phyloP scores from a whole-genome alignment of 2,329 filamentous ascomycete species.

The Claviceps sp. region DNA sequence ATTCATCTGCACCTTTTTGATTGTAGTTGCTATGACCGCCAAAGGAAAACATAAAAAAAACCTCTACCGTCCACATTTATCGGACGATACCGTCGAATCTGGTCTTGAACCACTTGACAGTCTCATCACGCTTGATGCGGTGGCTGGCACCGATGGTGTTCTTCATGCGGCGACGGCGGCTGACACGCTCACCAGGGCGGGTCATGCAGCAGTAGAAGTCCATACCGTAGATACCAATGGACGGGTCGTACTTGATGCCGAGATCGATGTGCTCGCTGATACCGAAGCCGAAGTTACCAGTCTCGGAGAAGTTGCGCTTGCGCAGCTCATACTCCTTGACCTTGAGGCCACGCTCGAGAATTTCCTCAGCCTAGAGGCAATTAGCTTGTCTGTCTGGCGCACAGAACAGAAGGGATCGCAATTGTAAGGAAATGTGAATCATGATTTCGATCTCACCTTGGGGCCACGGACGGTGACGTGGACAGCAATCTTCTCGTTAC shows the following conservation, averaged over 20 bases:
- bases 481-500: slow-evolving; percentile 99
- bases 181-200: slow-evolving; percentile 95
- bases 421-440: background rate
- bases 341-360: slow-evolving; percentile 99
- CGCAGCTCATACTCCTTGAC: slow-evolving; percentile 99
- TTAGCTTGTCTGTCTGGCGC: slow-evolving; percentile 11
- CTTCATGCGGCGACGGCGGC: slow-evolving; percentile 85
- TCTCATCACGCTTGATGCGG: slow-evolving; percentile 90
- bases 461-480: slow-evolving; percentile 99
- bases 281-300: slow-evolving; percentile 99
- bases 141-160: slow-evolving; percentile 74
- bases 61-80: slow-evolving; percentile 41
- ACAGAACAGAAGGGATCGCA: background rate
- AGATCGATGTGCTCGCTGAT: slow-evolving; percentile 99
- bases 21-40: slow-evolving; percentile 28
- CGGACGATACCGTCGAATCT: slow-evolving; percentile 98
- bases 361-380: slow-evolving; percentile 73
- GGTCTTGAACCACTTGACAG: slow-evolving; percentile 85
- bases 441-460: slow-evolving; percentile 31
- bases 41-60: slow-evolving; percentile 4
- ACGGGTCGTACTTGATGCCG: slow-evolving; percentile 99
- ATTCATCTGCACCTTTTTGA: slow-evolving; percentile 19
- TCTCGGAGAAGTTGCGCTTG: slow-evolving; percentile 99
- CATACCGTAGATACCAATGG: slow-evolving; percentile 99
- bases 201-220: slow-evolving; percentile 99